These are phyloP conservation scores for Zizania latifolia DNA, from an alignment of 176 grass and related monocot genomes.

Conservation along the genomic window DNA sequence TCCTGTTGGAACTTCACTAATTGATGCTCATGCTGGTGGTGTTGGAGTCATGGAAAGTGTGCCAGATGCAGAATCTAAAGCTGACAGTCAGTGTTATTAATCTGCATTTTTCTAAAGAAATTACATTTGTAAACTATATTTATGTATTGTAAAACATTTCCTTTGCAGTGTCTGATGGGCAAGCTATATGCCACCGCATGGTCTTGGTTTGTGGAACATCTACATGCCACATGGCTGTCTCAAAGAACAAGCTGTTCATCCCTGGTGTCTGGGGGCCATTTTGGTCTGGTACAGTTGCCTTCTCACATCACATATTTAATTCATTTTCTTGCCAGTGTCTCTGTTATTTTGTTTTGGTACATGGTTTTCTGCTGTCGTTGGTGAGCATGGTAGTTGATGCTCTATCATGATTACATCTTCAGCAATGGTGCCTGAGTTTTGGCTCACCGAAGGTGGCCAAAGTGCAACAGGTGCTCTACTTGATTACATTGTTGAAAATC, in stretches of 20 bases:
- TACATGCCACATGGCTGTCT: slow-evolving; percentile 94
- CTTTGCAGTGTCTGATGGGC: slow-evolving; percentile 54
- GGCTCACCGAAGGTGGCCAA: slow-evolving; percentile 93
- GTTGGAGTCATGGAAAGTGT: slow-evolving; percentile 92
- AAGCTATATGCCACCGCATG: slow-evolving; percentile 66
- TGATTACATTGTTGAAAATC: slow-evolving; percentile 72
- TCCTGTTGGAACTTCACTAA: slow-evolving; percentile 90
- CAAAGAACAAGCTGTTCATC: slow-evolving; percentile 70
- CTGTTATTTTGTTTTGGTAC: slow-evolving; percentile 5
- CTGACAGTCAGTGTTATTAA: slow-evolving; percentile 37
- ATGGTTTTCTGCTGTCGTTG: slow-evolving; percentile 1
- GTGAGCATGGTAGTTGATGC: slow-evolving; percentile 8
- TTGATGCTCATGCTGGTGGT: slow-evolving; percentile 96
- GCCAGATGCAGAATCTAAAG: slow-evolving; percentile 39
- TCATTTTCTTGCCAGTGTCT: slow-evolving; percentile 15
- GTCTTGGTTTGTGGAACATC: slow-evolving; percentile 96
- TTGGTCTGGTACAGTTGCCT: slow-evolving; percentile 72
- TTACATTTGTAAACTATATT: background rate
- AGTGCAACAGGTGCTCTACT: slow-evolving; percentile 90
- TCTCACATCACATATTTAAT: background rate
- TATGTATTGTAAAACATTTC: slow-evolving; percentile 18
- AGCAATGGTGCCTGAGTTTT: slow-evolving; percentile 91
- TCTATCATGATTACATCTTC: slow-evolving; percentile 20
- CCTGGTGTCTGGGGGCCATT: slow-evolving; percentile 94
- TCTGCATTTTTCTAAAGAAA: slow-evolving; percentile 2